Evolutionary conservation across 1,284 basidiomycete species (phyloP), one percentile per base, ranked within the genome.

Genomic region (Hemileia vastatrix): DNA sequence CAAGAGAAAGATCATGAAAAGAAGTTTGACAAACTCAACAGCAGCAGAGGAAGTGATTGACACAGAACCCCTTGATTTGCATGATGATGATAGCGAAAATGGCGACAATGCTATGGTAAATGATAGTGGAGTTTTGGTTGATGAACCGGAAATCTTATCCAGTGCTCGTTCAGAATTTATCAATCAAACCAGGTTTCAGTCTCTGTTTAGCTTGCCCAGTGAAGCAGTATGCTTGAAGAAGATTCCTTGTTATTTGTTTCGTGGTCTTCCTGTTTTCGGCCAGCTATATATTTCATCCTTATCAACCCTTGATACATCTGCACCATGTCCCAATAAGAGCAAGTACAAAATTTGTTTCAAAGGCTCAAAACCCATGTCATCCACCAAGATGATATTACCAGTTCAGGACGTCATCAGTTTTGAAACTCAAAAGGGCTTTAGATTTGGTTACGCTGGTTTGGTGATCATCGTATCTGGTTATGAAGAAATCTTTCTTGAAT

Each of bases 401-500:
- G 83, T 95, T 59, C 83, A 83, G 55, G 93, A 97, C 73, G 83
- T 97, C 51, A 80, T 95, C 36, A 83, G 88, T 8, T 82, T 85
- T 6, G 88, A 95, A 75, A 86, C 83, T 71, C 86, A 88, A 15
- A 90, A 86, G 73, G 89, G 90, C 0, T 89, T 90, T 71, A 84
- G 88, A 11, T 90, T 92, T 72, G 89, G 87, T 1, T 89, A 90
- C 70, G 83, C 88, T 68, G 94, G 91, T 5, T 82, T 97, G 19
- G 84, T 90, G 31, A 80, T 97, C 63, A 86, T 95, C 57, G 85
- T 98, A 67, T 88, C 88, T 71, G 94, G 94, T 0, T 88, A 96
- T 73, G 94, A 97, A 78, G 94, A 98, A 73, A 80, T 98, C 1
- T 98, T 97, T 79, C 87, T 97, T 68, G 94, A 97, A 77, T 94